Evolutionary conservation across 2,329 filamentous ascomycete genomes (phyloP).

Genomic region (Apiospora pterosperma): DNA sequence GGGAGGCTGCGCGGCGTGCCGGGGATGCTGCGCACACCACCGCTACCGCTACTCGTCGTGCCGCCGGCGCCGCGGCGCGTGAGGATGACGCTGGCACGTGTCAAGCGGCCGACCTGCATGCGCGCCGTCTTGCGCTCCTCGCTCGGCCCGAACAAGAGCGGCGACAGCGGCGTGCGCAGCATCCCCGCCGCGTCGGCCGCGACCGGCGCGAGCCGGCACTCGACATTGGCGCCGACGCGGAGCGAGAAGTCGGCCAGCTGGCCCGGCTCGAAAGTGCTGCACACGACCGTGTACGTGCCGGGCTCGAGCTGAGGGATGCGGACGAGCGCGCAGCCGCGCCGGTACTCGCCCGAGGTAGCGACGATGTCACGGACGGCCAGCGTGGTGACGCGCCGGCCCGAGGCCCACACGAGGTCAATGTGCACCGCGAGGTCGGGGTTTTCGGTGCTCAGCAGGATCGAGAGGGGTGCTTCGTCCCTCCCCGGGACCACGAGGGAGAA

Average conservation of each 20-base stretch:
- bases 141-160: constrained; percentile 42
- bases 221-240: constrained; percentile 63
- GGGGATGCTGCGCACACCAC: constrained; percentile 8
- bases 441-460: constrained; percentile 69
- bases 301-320: constrained; percentile 58
- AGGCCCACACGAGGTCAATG: constrained; percentile 77
- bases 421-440: constrained; percentile 71
- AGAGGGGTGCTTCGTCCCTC: constrained; percentile 53
- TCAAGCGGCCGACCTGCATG: constrained; percentile 47
- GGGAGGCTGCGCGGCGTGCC: constrained; percentile 21
- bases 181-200: constrained; percentile 73
- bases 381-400: constrained; percentile 66
- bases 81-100: constrained; percentile 56
- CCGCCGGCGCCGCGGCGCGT: constrained; percentile 19
- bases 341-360: constrained; percentile 83
- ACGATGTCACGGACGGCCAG: constrained; percentile 76
- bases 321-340: constrained; percentile 71
- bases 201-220: constrained; percentile 54
- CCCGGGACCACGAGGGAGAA: constrained; percentile 60
- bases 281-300: constrained; percentile 83
- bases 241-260: constrained; percentile 74
- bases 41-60: constrained; percentile 32
- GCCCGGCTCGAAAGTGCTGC: constrained; percentile 83
- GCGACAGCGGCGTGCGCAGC: constrained; percentile 57
- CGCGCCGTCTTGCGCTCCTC: constrained; percentile 33